Evolutionary conservation across 805 yeast species (phyloP).

Genomic region (Dipodascopsis uninucleata): DNA sequence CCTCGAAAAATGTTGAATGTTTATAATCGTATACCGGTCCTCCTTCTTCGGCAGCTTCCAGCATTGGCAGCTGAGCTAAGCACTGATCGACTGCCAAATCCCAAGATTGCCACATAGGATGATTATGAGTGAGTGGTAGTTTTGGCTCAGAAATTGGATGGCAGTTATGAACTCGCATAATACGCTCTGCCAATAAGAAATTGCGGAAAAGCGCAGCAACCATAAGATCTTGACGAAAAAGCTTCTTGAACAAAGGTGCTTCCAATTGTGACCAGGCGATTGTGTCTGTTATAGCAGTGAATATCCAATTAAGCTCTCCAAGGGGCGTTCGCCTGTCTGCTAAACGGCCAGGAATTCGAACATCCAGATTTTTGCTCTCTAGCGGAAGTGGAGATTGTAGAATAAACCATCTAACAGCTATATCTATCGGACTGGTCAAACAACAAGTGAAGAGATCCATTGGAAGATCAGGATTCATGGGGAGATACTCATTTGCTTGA

Average conservation of each 20-base stretch:
- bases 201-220: constrained; percentile 95
- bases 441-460: constrained; percentile 96
- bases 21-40: constrained; percentile 55
- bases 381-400: constrained; percentile 52
- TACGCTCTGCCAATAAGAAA: constrained; percentile 83
- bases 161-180: constrained; percentile 89
- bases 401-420: constrained; percentile 85
- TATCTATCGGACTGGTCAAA: constrained; percentile 91
- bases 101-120: constrained; percentile 98
- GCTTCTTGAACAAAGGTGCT: constrained; percentile 78
- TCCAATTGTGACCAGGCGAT: constrained; percentile 95
- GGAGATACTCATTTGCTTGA: constrained; percentile 74
- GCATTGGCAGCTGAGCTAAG: constrained; percentile 47
- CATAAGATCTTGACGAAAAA: constrained; percentile 92
- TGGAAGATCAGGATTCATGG: constrained; percentile 91
- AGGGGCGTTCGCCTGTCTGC: constrained; percentile 92
- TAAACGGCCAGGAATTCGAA: constrained; percentile 81
- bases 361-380: constrained; percentile 38
- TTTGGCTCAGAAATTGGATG: constrained; percentile 94
- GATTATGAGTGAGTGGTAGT: constrained; percentile 76
- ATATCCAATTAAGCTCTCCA: constrained; percentile 96
- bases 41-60: constrained; percentile 37
- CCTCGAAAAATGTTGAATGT: constrained; percentile 92
- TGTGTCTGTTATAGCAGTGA: constrained; percentile 96
- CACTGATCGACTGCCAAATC: constrained; percentile 96